These are phyloP conservation scores for Pseudocercospora musae DNA, from an alignment of 2,329 filamentous ascomycete species.

Conservation along the genomic window DNA sequence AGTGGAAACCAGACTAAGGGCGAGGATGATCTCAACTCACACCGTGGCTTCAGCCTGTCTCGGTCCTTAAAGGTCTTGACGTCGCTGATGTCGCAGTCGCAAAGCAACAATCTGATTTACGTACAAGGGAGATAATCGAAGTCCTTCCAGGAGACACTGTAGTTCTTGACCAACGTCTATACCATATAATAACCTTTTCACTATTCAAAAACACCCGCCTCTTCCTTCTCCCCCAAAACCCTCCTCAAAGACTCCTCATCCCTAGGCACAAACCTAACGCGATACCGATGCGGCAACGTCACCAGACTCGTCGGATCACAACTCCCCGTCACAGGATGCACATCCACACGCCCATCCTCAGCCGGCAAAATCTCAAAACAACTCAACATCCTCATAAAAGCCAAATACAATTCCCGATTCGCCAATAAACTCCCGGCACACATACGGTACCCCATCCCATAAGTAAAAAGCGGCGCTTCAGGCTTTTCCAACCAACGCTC, in stretches of 20 bases:
- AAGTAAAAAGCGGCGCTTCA: constrained; percentile 63
- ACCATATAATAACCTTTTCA: background rate
- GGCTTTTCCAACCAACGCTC: constrained; percentile 62
- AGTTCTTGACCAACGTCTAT: no score
- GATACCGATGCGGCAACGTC: constrained; percentile 57
- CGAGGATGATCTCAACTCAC: no score
- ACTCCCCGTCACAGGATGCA: constrained; percentile 58
- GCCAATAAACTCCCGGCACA: constrained; percentile 62
- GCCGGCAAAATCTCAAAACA: constrained; percentile 55
- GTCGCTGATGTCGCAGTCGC: no score
- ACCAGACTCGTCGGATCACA: constrained; percentile 57
- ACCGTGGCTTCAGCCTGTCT: no score
- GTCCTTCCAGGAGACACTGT: no score
- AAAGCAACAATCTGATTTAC: no score
- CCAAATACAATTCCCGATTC: constrained; percentile 63
- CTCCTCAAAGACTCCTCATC: constrained; percentile 23
- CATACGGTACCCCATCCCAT: constrained; percentile 66
- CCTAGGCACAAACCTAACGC: constrained; percentile 45
- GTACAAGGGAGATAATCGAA: no score
- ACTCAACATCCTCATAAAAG: constrained; percentile 61
- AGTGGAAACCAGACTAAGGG: no score
- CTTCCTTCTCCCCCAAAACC: constrained; percentile 22
- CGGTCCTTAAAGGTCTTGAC: no score
- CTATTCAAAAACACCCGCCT: constrained; percentile 13
- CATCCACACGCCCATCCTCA: constrained; percentile 55